A percentile compares a stretch with the other conserved stretches of the same genome.
Conservation (phyloP, 495 filamentous ascomycete species). For the Aspergillus egyptiacus region DNA sequence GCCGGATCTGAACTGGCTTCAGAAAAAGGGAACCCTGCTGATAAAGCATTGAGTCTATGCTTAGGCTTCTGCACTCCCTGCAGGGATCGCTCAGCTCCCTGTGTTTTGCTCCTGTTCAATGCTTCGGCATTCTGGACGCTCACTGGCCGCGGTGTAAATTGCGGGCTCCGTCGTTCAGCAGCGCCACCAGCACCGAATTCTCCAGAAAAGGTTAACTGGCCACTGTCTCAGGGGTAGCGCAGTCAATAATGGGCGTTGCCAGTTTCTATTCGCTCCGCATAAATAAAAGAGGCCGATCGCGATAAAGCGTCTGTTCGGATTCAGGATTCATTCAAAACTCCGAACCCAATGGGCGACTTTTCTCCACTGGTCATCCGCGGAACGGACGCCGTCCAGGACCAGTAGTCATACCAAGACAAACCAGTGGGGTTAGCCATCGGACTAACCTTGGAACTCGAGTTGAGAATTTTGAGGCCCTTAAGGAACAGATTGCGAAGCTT, state of each 20-base stretch:
- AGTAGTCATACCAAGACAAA: background rate
- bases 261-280: background rate
- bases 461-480: no score
- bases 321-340: conserved; percentile 1
- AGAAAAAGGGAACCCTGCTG: no score
- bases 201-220: background rate
- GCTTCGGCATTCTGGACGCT: background rate
- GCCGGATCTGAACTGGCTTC: no score
- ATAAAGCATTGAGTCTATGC: no score
- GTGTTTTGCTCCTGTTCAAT: no score
- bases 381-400: background rate
- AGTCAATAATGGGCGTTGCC: no score
- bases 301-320: background rate
- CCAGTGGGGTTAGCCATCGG: background rate
- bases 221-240: no score
- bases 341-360: background rate
- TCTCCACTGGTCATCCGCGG: background rate
- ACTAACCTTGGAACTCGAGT: no score
- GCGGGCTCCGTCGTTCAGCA: conserved; percentile 3
- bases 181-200: conserved; percentile 1
- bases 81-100: no score
- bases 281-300: background rate
- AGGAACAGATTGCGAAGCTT: no score
- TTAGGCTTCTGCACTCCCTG: no score
- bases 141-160: conserved; percentile 1